These are phyloP conservation scores for Austroboletus eburneus DNA, from an alignment of 768 basidiomycete species.

Conservation along the genomic window DNA sequence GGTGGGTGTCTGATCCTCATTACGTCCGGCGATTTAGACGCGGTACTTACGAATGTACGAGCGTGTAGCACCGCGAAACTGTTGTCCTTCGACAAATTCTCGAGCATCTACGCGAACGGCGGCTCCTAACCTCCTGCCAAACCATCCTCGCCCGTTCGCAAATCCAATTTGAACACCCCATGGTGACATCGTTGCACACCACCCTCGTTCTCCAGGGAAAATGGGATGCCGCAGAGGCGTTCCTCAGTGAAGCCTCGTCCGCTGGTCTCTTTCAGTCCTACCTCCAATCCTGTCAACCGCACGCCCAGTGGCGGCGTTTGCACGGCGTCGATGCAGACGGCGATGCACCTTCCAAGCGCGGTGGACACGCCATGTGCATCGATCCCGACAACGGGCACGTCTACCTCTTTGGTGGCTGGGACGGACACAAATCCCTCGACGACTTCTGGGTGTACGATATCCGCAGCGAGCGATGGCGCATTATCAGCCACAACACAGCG, in stretches of 20 bases:
- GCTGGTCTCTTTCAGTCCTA: conserved; percentile 61
- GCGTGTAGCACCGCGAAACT: conserved; percentile 58
- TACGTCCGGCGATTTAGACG: neutral
- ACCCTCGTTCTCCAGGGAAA: conserved; percentile 63
- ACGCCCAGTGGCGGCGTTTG: conserved; percentile 58
- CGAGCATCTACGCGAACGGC: conserved; percentile 66
- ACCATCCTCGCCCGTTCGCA: conserved; percentile 20
- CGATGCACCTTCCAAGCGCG: conserved; percentile 61
- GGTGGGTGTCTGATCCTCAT: conserved; percentile 37
- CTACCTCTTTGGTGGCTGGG: conserved; percentile 79
- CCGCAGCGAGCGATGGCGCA: conserved; percentile 53
- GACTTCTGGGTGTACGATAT: conserved; percentile 78
- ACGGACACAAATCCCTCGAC: conserved; percentile 65
- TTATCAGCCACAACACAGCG: conserved; percentile 53
- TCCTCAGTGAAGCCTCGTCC: conserved; percentile 46
- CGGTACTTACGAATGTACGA: neutral
- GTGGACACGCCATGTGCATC: conserved; percentile 82
- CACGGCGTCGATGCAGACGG: conserved; percentile 57
- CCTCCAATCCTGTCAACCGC: conserved; percentile 51
- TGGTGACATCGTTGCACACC: conserved; percentile 61
- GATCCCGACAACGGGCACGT: conserved; percentile 58
- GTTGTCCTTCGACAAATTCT: conserved; percentile 52
- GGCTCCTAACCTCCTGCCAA: conserved; percentile 58
- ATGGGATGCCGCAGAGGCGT: conserved; percentile 54
- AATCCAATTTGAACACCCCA: conserved; percentile 55